Base-by-base conservation (phyloP, 208 protist species). In the Trypanosomatidae sp. region DNA sequence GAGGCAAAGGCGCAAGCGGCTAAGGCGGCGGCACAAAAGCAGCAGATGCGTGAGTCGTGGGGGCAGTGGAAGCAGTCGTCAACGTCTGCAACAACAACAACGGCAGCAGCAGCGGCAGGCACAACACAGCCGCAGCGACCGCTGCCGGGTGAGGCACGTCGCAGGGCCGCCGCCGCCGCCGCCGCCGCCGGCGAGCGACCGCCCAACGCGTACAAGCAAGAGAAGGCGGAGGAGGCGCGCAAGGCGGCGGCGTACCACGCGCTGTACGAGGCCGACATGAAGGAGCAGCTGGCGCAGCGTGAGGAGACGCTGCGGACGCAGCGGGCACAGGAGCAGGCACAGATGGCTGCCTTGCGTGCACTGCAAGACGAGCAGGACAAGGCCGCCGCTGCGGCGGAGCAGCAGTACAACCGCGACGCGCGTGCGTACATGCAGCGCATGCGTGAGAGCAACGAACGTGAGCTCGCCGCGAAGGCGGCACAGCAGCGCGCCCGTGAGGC, bases 191-290 rank as follows among this genome's bases (percentile, higher is more conserved):
- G 33, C 1, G 27, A 70, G 26, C 56, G 61, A 21, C 56, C 27
- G 4, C 56, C 60, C 22, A 81, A 71, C 47, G 61, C 60, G 5
- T 76, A 72, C 43, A 49, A 72, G 24, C 52, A 67, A 13, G 39
- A 81, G 32, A 60, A 71, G 45, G 50, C 80, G 40, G 58, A 71
- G 41, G 74, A 72, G 41, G 56, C 59, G 2, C 51, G 68, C 19
- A 72, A 72, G 49, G 84, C 86, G 54, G 59, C 60, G 3, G 76
- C 69, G 56, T 83, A 85, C 63, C 44, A 66, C 43, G 50, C 55
- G 11, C 37, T 71, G 6, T 83, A 84, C 54, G 66, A 75, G 43
- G 58, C 48, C 7, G 75, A 87, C 32, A 77, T 81, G 51, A 42
- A 55, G 56, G 44, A 67, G 33, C 74, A 91, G 54, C 54, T 85